Evolutionary conservation across 352 stramenopile species (phyloP).

Genomic region (Aphanomyces astaci): DNA sequence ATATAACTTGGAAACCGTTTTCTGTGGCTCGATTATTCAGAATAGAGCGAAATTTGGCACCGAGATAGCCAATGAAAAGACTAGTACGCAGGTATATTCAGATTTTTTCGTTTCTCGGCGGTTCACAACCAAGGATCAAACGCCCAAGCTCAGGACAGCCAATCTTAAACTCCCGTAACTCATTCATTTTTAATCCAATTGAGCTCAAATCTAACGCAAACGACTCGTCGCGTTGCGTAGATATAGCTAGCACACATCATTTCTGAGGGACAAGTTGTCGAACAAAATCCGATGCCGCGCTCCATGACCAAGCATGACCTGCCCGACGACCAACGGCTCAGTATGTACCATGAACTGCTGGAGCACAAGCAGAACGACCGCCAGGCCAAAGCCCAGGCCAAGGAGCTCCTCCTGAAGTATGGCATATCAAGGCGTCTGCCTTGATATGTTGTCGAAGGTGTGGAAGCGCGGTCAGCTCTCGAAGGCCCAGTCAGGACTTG

Average conservation of each 20-base stretch:
- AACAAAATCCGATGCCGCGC: not conserved
- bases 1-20: slow-evolving; percentile 1
- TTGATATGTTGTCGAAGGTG: not conserved
- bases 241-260: slow-evolving; percentile 10
- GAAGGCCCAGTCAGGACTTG: not conserved
- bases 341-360: slow-evolving; percentile 7
- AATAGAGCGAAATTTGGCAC: slow-evolving; percentile 11
- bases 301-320: slow-evolving; percentile 6
- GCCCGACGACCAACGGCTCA: not conserved
- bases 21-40: not conserved
- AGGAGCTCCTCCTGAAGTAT: not conserved
- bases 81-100: slow-evolving; percentile 2
- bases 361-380: not conserved
- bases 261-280: not conserved
- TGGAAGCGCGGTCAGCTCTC: not conserved
- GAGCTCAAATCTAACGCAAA: slow-evolving; percentile 15
- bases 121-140: slow-evolving; percentile 14
- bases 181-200: slow-evolving; percentile 6
- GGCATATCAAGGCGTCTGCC: slow-evolving; percentile 5
- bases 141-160: not conserved
- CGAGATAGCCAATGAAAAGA: slow-evolving; percentile 9
- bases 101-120: not conserved
- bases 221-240: slow-evolving; percentile 8
- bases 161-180: slow-evolving; percentile 12
- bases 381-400: not conserved